phyloP scores from a whole-genome alignment of 768 basidiomycete genomes.

The Asterophora lycoperdoides region DNA sequence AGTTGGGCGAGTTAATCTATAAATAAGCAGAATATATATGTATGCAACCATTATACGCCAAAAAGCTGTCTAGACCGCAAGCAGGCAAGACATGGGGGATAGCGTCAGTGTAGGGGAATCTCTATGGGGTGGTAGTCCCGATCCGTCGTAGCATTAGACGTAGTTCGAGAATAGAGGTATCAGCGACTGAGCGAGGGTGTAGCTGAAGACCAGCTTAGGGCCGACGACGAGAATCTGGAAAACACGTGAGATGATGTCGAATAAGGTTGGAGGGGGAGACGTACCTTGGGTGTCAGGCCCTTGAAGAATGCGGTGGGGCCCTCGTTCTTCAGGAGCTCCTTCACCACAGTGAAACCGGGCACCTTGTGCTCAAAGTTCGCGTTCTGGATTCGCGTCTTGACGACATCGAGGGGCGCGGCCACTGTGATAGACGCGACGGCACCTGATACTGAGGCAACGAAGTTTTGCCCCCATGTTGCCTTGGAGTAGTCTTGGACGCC shows the following conservation, averaged over 20 bases:
- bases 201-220: conserved; percentile 97
- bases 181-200: conserved; percentile 93
- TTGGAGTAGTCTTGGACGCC: conserved; percentile 85
- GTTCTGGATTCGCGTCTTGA: conserved; percentile 98
- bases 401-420: conserved; percentile 91
- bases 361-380: conserved; percentile 92
- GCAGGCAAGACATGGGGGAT: background rate
- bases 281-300: conserved; percentile 92
- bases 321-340: conserved; percentile 84
- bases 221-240: conserved; percentile 88
- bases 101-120: background rate
- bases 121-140: background rate
- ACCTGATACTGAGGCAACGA: conserved; percentile 90
- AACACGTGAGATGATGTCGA: background rate
- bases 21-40: background rate
- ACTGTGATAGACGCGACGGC: conserved; percentile 94
- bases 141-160: conserved; percentile 41
- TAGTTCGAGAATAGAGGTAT: conserved; percentile 91
- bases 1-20: background rate
- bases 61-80: background rate
- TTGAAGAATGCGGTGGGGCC: conserved; percentile 88
- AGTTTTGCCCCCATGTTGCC: conserved; percentile 98
- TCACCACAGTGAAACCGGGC: conserved; percentile 73
- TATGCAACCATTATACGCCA: background rate
- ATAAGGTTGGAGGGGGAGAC: conserved; percentile 5